These are phyloP conservation scores for Ceratocystis papillata DNA, from an alignment of 2,329 filamentous ascomycete species.

Conservation along the genomic window DNA sequence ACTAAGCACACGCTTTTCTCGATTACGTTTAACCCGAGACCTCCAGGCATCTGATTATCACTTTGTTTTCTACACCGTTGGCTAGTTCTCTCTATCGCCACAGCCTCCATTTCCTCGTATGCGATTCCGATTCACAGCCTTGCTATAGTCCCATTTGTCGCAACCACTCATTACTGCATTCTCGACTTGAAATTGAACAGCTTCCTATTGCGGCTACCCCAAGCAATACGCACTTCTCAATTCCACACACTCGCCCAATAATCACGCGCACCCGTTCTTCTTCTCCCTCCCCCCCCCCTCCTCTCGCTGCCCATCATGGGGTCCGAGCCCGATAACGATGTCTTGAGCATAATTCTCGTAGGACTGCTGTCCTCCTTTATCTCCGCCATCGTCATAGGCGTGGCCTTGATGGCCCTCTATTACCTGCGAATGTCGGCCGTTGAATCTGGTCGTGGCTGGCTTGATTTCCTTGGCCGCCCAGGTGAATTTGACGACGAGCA, in stretches of 20 bases:
- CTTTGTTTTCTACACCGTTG: neutral
- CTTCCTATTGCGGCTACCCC: neutral
- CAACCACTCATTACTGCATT: neutral
- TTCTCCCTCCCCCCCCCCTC: neutral
- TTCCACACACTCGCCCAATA: neutral
- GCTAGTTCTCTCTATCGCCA: neutral
- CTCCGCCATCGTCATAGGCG: constrained; percentile 64
- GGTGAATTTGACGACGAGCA: constrained; percentile 98
- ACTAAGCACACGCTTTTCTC: neutral
- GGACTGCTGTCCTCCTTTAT: constrained; percentile 80
- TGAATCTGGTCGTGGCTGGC: constrained; percentile 28
- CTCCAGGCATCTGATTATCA: neutral
- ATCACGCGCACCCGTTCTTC: neutral
- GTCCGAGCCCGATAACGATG: constrained; percentile 22
- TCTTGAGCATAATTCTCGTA: constrained; percentile 49
- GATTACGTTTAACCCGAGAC: neutral
- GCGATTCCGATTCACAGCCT: neutral
- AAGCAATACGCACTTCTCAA: neutral
- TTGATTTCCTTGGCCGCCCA: constrained; percentile 84
- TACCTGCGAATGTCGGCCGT: constrained; percentile 41
- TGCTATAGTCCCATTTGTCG: constrained; percentile 1
- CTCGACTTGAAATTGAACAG: neutral
- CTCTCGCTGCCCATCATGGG: constrained; percentile 17
- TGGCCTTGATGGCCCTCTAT: constrained; percentile 53
- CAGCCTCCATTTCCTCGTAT: constrained; percentile 11